These are phyloP conservation scores for Auricularia sp. DNA, from an alignment of 768 basidiomycete genomes.

Conservation along the genomic window DNA sequence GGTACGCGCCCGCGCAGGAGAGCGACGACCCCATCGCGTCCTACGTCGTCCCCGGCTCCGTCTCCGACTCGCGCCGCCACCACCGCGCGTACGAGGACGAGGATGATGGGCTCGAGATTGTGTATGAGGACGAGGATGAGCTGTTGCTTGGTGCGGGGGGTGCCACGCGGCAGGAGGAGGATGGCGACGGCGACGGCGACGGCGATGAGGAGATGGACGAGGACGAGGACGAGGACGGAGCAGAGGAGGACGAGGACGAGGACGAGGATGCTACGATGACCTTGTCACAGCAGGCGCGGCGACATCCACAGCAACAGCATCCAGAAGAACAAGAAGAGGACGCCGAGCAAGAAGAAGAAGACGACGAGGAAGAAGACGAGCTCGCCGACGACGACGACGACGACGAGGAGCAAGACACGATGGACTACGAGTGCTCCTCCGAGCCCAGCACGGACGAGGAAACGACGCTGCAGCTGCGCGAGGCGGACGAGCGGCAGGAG, in stretches of 20 bases:
- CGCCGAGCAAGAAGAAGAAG: conserved; percentile 16
- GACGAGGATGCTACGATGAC: neutral
- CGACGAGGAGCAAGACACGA: conserved; percentile 35
- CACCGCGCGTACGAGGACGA: neutral
- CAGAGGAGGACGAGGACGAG: neutral
- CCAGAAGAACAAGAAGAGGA: conserved; percentile 23
- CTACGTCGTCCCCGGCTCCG: conserved; percentile 13
- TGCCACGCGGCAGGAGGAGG: neutral
- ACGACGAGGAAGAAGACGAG: conserved; percentile 28
- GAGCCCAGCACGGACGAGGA: conserved; percentile 52
- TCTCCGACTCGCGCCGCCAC: too few species aligned
- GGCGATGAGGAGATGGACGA: neutral
- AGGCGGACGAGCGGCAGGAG: conserved; percentile 57
- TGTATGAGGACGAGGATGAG: neutral
- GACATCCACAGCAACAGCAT: conserved; percentile 6
- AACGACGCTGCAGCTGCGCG: conserved; percentile 43
- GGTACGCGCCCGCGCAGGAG: too few species aligned
- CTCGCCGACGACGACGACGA: conserved; percentile 38
- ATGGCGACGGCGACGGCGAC: neutral
- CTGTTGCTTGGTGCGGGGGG: neutral
- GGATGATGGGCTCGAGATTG: neutral
- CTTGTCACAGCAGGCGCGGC: neutral
- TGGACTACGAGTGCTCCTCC: conserved; percentile 25
- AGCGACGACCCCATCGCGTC: conserved; percentile 38
- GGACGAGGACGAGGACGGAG: neutral